Evolutionary conservation across 2,329 filamentous ascomycete species (phyloP), one percentile per base, ranked within the genome.

Genomic region (Zopfia rhizophila): DNA sequence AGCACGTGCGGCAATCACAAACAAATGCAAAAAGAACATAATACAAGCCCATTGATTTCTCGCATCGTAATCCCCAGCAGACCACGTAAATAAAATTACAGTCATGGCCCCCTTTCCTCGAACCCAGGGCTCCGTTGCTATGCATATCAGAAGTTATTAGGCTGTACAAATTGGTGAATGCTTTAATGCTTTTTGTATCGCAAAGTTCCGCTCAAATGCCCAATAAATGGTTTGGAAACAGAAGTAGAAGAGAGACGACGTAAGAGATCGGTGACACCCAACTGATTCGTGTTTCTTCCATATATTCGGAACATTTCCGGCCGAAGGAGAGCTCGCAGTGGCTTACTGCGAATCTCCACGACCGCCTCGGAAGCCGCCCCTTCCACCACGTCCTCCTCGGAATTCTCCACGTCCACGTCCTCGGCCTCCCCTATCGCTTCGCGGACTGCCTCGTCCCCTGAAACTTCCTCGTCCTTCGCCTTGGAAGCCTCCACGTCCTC

Each of bases 391-490:
- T 41, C 69, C 66, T 17, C 74, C 69, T 50, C 74, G 58, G 62
- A 70, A 68, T 28, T 74, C 75, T 38, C 76, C 75, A 35, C 75
- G 66, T 23, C 70, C 67, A 38, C 72, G 72, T 13, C 62, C 63
- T 28, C 62, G 51, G 23, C 60, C 69, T 53, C 71, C 61, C 48
- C 65, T 66, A 14, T 69, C 68, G 30, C 70, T 67, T 23, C 72
- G 66, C 24, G 64, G 65, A 33, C 71, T 68, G 38, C 70, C 70
- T 44, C 72, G 64, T 36, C 83, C 82, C 37, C 82, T 77, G 45
- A 78, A 79, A 60, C 78, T 78, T 44, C 80, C 80, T 41, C 77
- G 78, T 47, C 80, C 79, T 69, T 68, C 68, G 27, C 69, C 68
- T 24, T 68, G 60, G 49, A 62, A 57, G 36, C 68, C 66, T 30